phyloP scores from a whole-genome alignment of 2,329 filamentous ascomycete genomes.

The Epichloe amarillans region DNA sequence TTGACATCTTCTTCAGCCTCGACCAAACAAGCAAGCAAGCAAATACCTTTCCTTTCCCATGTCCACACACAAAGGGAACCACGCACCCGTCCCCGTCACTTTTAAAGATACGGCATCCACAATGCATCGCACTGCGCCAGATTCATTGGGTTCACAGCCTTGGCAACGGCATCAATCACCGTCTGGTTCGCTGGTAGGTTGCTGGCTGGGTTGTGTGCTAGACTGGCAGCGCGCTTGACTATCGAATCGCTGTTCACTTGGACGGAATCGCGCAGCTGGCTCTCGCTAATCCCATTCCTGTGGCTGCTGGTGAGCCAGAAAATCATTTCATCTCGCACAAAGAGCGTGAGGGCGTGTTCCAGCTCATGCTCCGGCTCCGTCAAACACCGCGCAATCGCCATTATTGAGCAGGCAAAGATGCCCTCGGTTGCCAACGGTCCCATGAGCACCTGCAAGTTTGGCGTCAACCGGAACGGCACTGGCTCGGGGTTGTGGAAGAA shows the following conservation, averaged over 20 bases:
- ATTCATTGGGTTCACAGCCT: conserved; percentile 83
- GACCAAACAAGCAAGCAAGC: background rate
- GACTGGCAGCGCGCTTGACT: conserved; percentile 74
- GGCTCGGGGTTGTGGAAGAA: conserved; percentile 92
- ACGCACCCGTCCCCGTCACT: background rate
- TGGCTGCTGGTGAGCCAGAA: conserved; percentile 86
- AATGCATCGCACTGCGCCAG: conserved; percentile 78
- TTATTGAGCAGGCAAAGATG: conserved; percentile 87
- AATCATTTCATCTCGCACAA: conserved; percentile 95
- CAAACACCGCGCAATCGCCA: conserved; percentile 90
- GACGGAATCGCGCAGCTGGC: conserved; percentile 64
- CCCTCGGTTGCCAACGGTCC: conserved; percentile 91
- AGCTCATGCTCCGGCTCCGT: conserved; percentile 82
- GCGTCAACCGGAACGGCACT: conserved; percentile 92
- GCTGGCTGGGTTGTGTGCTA: conserved; percentile 65
- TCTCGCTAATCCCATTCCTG: conserved; percentile 41
- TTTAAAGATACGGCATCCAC: conserved; percentile 75
- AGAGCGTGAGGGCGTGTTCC: conserved; percentile 88
- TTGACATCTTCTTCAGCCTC: background rate
- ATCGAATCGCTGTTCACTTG: conserved; percentile 81
- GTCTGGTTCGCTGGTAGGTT: conserved; percentile 94
- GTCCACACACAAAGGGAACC: no score
- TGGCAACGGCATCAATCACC: conserved; percentile 85
- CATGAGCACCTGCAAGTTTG: conserved; percentile 92
- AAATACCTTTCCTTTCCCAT: background rate